Evolutionary conservation across 2,329 filamentous ascomycete genomes (phyloP), one percentile per base, ranked within the genome.

Genomic region (Aspergillus sp.): DNA sequence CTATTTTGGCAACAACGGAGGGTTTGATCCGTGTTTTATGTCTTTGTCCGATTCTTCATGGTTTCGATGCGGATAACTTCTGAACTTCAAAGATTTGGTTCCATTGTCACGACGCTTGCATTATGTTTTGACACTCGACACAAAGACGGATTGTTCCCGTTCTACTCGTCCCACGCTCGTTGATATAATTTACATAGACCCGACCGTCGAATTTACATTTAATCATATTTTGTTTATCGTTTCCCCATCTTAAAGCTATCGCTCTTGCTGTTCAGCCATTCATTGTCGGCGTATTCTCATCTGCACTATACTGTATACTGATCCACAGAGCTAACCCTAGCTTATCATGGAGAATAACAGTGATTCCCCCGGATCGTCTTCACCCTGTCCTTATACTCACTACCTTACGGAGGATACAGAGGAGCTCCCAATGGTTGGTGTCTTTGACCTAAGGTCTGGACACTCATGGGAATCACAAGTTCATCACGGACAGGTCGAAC

Each of bases 1-100:
- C 44, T 53, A 57, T 57, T 57, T 53, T 57, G 51, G 56, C 41
- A 27, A 57, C 40, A 57, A 57, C 27, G 49, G 27, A 37, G 23
- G 44, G 23, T 54, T 21, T 40, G 39, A 21, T 15, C 7, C n/a
- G 23, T 41, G 55, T 57, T 57, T 57, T 35, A 14, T 5, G 24
- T 48, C 43, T 52, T 52, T 49, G 46, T 50, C n/a, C 21, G 27
- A 48, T 44, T 51, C 54, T 51, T 45, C 40, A 43, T 15, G 15
- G 37, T 15, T 17, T 49, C 27, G 12, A 35, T 8, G 8, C 49
- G 33, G 44, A 19, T 21, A 17, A 49, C 9, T 7, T 37, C 6
- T n/a, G 19, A 19, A n/a, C 33, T 14, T n/a, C 21, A n/a, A 33
- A 21, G 35, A 33, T 46, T 7, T 8, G 40, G 21, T 27, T 47